Base-by-base conservation (phyloP, 2,329 filamentous ascomycete genomes). In the Penicillium crustosum region DNA sequence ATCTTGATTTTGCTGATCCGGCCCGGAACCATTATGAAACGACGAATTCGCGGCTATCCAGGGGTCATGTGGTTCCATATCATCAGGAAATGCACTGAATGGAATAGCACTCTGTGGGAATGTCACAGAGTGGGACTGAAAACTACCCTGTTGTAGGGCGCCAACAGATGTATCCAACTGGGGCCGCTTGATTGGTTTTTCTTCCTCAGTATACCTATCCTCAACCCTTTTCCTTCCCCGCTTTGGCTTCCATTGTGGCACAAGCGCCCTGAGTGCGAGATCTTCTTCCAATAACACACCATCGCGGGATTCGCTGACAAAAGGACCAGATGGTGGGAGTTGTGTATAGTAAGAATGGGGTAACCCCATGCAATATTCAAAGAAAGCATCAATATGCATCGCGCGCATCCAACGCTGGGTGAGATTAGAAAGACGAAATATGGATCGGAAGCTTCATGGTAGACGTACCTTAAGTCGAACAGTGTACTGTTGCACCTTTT, bases 401-500 rank as follows among this genome's bases (percentile, higher is more conserved):
- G 92, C 93, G 72, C 91, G 91, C 90, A 97, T 94, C 93, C 93
- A 97, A 70, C 93, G 88, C 90, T 90, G 67, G 39, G 47, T 25
- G 8, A 49, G 2, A 49, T 66, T 59, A 63, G 58, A 44, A 49
- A 42, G n/a, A n/a, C 12, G 21, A 49, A 23, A 19, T 33, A 31
- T 19, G 53, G 9, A 6, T 10, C 19, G 31, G 27, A 53, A 17
- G 4, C 1, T 31, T 19, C n/a, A 31, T 4, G 33, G 39, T 49
- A 49, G 41, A 69, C 76, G 69, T 76, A 93, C 90, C 85, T 97
- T 97, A 57, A 97, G 78, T 58, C 93, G 85, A 47, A 97, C 93
- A 43, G 91, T 91, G 79, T 96, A 97, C 73, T 97, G 93, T 73
- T 96, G 91, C 57, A 97, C 89, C 74, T 96, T 96, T 71, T 97